Conservation (phyloP, 768 basidiomycete genomes). For the Boletus rubescentipes region DNA sequence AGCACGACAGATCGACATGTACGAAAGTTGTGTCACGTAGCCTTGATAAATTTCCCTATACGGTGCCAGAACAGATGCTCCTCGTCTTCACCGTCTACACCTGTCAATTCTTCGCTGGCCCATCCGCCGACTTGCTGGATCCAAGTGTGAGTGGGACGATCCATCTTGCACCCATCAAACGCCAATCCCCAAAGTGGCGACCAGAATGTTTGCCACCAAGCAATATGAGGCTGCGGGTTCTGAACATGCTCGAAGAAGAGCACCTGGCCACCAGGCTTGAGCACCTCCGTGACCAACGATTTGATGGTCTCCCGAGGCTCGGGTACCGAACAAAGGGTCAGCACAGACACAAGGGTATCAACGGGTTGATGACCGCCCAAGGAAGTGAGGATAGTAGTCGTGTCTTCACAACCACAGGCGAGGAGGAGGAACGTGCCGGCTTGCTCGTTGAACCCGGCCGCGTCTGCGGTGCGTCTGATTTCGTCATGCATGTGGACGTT, state of each 20-base stretch:
- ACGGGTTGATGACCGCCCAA: conserved; percentile 39
- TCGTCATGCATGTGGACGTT: conserved; percentile 60
- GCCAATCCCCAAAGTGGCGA: conserved; percentile 60
- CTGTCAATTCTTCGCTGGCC: conserved; percentile 46
- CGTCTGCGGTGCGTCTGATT: conserved; percentile 49
- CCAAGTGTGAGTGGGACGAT: conserved; percentile 53
- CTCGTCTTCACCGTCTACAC: conserved; percentile 50
- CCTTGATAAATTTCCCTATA: conserved; percentile 56
- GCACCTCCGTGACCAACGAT: conserved; percentile 47
- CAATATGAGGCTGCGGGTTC: conserved; percentile 50
- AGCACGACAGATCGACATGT: neutral
- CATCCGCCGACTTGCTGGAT: conserved; percentile 47
- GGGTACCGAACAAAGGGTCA: conserved; percentile 68
- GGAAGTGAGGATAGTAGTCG: conserved; percentile 43
- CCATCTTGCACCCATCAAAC: conserved; percentile 66
- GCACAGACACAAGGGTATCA: conserved; percentile 63
- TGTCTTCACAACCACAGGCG: conserved; percentile 62
- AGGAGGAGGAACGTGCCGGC: conserved; percentile 58
- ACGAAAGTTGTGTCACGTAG: conserved; percentile 2
- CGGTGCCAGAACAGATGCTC: conserved; percentile 63
- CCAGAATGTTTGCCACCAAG: conserved; percentile 76
- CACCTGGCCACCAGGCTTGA: conserved; percentile 64
- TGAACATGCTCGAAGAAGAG: conserved; percentile 73
- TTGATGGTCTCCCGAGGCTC: conserved; percentile 48
- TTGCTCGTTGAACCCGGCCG: conserved; percentile 52